These are phyloP conservation scores for Geotrichum cucujoidarum DNA, from an alignment of 1,139 yeast species.

Conservation along the genomic window DNA sequence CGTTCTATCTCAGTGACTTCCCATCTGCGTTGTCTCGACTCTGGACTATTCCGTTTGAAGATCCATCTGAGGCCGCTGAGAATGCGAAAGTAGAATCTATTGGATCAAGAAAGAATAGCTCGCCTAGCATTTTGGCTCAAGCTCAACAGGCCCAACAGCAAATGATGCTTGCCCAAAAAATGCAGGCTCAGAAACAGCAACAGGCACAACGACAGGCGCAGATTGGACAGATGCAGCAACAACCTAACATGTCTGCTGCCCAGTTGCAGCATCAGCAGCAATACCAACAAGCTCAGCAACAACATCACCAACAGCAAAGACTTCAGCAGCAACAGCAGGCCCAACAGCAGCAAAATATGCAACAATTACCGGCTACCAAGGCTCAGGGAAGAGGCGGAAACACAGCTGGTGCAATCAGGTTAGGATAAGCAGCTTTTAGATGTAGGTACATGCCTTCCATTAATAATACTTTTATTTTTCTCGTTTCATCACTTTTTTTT, in stretches of 20 bases:
- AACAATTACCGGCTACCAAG: neutral
- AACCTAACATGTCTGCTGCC: slow-evolving; percentile 4
- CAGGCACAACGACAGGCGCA: neutral
- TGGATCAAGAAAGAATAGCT: neutral
- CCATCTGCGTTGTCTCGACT: slow-evolving; percentile 3
- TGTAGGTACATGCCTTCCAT: too few relatives aligned
- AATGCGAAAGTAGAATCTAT: neutral
- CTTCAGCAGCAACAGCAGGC: slow-evolving; percentile 2
- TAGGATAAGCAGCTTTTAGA: neutral
- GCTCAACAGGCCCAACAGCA: slow-evolving; percentile 19
- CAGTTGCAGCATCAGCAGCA: slow-evolving; percentile 6
- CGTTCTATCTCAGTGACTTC: neutral
- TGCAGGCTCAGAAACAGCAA: slow-evolving; percentile 11
- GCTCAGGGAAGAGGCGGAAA: slow-evolving; percentile 1
- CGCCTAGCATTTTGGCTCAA: slow-evolving; percentile 18
- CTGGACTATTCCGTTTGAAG: slow-evolving; percentile 11
- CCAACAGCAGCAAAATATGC: neutral
- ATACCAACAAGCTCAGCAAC: slow-evolving; percentile 1
- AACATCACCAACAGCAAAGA: slow-evolving; percentile 1
- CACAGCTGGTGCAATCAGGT: neutral
- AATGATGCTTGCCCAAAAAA: slow-evolving; percentile 13
- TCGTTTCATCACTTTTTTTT: slow-evolving; percentile 1
- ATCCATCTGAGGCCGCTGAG: slow-evolving; percentile 6
- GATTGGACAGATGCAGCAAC: neutral
- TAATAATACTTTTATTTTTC: neutral